Evolutionary conservation across 2,329 filamentous ascomycete species (phyloP).

Genomic region (Aureobasidium uvarum): DNA sequence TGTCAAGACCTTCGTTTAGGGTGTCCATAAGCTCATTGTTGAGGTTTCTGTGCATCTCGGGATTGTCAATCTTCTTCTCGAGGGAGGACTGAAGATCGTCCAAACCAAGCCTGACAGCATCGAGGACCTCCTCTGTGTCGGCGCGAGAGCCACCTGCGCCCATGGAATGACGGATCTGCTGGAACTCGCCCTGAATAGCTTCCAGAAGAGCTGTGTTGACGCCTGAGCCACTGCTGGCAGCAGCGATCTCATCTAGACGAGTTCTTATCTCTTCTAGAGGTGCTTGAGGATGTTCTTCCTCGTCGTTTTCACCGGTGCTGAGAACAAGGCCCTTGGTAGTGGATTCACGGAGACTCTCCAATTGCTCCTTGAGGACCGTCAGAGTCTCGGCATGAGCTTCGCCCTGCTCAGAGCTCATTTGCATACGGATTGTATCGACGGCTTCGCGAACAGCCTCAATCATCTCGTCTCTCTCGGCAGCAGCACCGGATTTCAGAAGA

Average conservation of each 20-base stretch:
- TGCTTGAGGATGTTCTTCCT: conserved; percentile 28
- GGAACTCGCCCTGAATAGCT: conserved; percentile 52
- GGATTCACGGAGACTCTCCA: conserved; percentile 46
- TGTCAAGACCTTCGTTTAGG: conserved; percentile 68
- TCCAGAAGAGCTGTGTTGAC: conserved; percentile 54
- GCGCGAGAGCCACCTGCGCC: conserved; percentile 44
- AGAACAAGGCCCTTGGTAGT: conserved; percentile 46
- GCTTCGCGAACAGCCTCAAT: conserved; percentile 62
- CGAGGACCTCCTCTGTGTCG: conserved; percentile 51
- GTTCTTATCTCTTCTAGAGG: conserved; percentile 34
- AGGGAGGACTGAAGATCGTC: conserved; percentile 51
- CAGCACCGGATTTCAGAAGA: conserved; percentile 48
- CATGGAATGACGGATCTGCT: conserved; percentile 47
- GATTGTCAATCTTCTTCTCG: conserved; percentile 54
- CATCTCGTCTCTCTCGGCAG: conserved; percentile 57
- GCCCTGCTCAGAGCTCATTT: conserved; percentile 42
- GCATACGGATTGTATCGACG: conserved; percentile 45
- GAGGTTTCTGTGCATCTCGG: conserved; percentile 54
- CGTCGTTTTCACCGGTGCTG: conserved; percentile 31
- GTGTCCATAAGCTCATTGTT: conserved; percentile 61
- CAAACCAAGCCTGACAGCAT: conserved; percentile 50
- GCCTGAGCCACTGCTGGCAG: conserved; percentile 33
- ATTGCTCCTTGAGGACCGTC: conserved; percentile 45
- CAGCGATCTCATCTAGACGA: conserved; percentile 43
- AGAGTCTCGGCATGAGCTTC: conserved; percentile 44